These are phyloP conservation scores for Metschnikowia proteae DNA, from an alignment of 805 yeast species.

Conservation along the genomic window DNA sequence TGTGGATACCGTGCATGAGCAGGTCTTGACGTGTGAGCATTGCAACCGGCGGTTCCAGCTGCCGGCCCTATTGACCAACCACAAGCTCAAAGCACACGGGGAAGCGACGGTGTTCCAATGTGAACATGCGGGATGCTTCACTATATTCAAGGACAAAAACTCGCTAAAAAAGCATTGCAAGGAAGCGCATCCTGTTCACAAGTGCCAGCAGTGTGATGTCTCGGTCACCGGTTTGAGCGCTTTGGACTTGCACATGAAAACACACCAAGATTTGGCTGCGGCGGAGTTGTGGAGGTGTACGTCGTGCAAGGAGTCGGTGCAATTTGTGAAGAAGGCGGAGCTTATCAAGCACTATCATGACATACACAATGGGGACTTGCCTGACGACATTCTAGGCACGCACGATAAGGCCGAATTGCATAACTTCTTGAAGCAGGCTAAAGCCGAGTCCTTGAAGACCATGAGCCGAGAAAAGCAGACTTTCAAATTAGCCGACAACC, in stretches of 20 bases:
- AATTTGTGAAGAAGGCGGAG: conserved; percentile 55
- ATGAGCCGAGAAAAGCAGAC: conserved; percentile 4
- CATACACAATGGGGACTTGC: conserved; percentile 43
- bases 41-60: conserved; percentile 66
- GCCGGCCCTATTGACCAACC: conserved; percentile 63
- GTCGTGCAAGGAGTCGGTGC: conserved; percentile 38
- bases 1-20: conserved; percentile 56
- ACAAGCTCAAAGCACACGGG: conserved; percentile 63
- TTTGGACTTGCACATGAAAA: conserved; percentile 64
- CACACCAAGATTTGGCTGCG: conserved; percentile 44
- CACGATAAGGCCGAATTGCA: conserved; percentile 23
- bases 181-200: conserved; percentile 66
- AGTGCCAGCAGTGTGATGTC: conserved; percentile 63
- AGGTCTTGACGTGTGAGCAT: conserved; percentile 49
- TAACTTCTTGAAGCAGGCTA: conserved; percentile 18
- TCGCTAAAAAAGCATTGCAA: conserved; percentile 68
- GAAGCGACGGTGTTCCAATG: conserved; percentile 54
- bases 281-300: conserved; percentile 66
- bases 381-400: conserved; percentile 28
- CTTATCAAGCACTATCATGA: conserved; percentile 52
- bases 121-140: conserved; percentile 57
- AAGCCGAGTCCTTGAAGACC: conserved; percentile 9
- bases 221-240: conserved; percentile 72
- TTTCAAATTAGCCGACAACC: not conserved
- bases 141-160: conserved; percentile 65